Evolutionary conservation across 345 rosid genomes (phyloP).

Genomic region (Syzygium jambos): DNA sequence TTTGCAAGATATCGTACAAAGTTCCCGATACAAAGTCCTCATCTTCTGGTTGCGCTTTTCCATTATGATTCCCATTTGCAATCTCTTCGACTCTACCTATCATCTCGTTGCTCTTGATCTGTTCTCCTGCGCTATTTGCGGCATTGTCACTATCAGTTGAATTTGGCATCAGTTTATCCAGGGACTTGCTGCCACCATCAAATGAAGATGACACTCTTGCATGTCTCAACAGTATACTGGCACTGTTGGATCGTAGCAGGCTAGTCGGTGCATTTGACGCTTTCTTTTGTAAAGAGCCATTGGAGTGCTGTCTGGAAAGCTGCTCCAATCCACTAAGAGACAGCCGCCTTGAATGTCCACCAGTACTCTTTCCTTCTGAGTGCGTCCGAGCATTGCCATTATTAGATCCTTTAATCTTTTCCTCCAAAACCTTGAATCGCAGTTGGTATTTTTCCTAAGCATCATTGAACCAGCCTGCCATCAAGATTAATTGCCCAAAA

Average conservation of each 20-base stretch:
- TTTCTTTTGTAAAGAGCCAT: conserved; percentile 20
- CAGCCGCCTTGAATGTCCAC: conserved; percentile 23
- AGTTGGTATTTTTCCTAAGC: conserved; percentile 33
- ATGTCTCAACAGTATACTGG: conserved; percentile 15
- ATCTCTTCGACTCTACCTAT: background rate
- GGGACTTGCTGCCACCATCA: conserved; percentile 24
- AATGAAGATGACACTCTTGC: conserved; percentile 20
- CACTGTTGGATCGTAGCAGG: conserved; percentile 14
- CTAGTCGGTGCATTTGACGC: conserved; percentile 7
- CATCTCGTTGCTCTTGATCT: conserved; percentile 2
- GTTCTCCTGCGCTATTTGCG: background rate
- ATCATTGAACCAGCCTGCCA: background rate
- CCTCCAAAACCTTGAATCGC: conserved; percentile 38
- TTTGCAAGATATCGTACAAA: conserved; percentile 35
- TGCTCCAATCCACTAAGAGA: conserved; percentile 30
- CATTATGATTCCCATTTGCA: conserved; percentile 8
- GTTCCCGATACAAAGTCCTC: conserved; percentile 28
- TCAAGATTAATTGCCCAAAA: background rate
- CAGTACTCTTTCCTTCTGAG: conserved; percentile 13
- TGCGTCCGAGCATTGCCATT: conserved; percentile 7
- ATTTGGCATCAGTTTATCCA: conserved; percentile 12
- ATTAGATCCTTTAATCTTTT: conserved; percentile 20
- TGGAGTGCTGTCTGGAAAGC: conserved; percentile 15
- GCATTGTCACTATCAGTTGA: conserved; percentile 4
- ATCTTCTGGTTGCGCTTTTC: conserved; percentile 10